Percentiles rank a stretch among this genome's conserved stretches.
Evolutionary conservation across 2,329 filamentous ascomycete species (phyloP).

Genomic region (Orbilia oligospora): DNA sequence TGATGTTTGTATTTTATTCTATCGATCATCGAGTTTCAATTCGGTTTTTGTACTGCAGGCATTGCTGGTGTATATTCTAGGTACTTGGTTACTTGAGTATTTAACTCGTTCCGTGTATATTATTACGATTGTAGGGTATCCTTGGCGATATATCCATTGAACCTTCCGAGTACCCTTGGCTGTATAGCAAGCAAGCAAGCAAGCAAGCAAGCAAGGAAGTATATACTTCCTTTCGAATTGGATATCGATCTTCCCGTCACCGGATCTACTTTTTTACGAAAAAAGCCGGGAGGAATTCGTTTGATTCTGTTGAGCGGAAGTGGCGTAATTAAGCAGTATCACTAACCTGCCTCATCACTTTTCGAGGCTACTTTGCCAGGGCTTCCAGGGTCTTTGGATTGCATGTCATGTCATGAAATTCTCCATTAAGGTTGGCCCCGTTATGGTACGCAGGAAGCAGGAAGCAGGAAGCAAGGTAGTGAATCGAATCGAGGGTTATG

Average conservation of each 20-base stretch:
- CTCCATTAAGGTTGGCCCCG: slow-evolving; percentile 4
- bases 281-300: slow-evolving; percentile 43
- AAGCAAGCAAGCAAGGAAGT: no score
- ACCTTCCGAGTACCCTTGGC: neutral
- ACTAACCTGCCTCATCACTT: slow-evolving; percentile 24
- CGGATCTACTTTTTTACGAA: slow-evolving; percentile 30
- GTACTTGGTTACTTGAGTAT: neutral
- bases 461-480: neutral
- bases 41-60: neutral
- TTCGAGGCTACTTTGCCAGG: neutral
- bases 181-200: no score
- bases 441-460: no score
- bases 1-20: neutral
- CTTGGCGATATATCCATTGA: neutral
- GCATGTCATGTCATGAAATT: neutral
- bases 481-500: neutral
- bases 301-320: slow-evolving; percentile 22
- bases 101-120: no score
- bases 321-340: slow-evolving; percentile 40
- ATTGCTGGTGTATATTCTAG: neutral
- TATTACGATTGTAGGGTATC: no score
- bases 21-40: slow-evolving; percentile 17
- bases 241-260: slow-evolving; percentile 28
- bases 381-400: slow-evolving; percentile 37
- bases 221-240: no score